phyloP scores from a whole-genome alignment of 768 basidiomycete genomes.

The Termitomyces sp. region DNA sequence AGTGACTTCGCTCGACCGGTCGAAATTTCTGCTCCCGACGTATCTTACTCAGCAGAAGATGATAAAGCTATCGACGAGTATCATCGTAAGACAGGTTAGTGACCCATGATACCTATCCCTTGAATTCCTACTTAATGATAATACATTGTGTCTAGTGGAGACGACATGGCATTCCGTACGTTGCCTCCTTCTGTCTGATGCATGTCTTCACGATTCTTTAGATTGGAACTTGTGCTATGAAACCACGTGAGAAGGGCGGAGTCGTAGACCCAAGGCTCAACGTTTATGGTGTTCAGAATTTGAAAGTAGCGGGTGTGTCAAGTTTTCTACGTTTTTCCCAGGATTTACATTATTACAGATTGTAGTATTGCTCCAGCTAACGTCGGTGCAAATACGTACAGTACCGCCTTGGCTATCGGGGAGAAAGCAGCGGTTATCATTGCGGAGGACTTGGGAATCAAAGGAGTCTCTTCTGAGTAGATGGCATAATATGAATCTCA shows the following conservation, averaged over 20 bases:
- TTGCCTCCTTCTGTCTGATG: not conserved
- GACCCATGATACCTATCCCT: not conserved
- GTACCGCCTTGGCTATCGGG: slow-evolving; percentile 43
- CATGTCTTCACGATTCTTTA: slow-evolving; percentile 17
- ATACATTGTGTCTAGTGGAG: slow-evolving; percentile 22
- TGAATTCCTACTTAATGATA: not conserved
- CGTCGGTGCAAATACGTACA: slow-evolving; percentile 39
- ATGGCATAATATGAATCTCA: not conserved
- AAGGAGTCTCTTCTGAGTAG: slow-evolving; percentile 3
- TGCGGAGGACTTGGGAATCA: slow-evolving; percentile 44
- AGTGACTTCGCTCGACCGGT: slow-evolving; percentile 24
- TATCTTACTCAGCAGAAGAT: slow-evolving; percentile 38
- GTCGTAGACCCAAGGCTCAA: slow-evolving; percentile 62
- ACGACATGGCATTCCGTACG: slow-evolving; percentile 46
- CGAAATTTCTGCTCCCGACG: slow-evolving; percentile 27
- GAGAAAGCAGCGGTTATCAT: slow-evolving; percentile 64
- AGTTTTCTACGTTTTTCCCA: not conserved
- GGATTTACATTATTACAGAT: slow-evolving; percentile 18
- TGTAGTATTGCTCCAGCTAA: slow-evolving; percentile 36
- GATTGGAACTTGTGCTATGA: slow-evolving; percentile 71
- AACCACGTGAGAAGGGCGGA: slow-evolving; percentile 50
- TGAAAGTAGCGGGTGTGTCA: slow-evolving; percentile 54
- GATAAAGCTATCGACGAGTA: slow-evolving; percentile 38
- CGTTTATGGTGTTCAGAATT: slow-evolving; percentile 53
- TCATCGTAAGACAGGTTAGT: slow-evolving; percentile 28